Percentiles rank a stretch among this genome's conserved stretches.
phyloP scores from a whole-genome alignment of 352 stramenopile species.

The Albugo laibachii region DNA sequence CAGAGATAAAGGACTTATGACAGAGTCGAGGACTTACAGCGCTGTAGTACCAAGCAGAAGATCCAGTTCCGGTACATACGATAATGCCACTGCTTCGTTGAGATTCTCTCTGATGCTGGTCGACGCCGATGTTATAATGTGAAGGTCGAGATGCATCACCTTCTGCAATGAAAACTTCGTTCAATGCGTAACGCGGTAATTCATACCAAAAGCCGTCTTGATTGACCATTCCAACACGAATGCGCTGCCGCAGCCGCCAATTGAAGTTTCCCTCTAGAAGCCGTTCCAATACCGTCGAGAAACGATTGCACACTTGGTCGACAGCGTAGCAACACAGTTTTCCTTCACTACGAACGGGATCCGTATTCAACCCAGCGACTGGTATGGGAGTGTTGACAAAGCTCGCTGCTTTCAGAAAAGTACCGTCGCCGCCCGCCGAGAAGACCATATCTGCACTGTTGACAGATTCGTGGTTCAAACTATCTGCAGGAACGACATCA shows the following conservation, averaged over 20 bases:
- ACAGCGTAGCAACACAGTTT: constrained; percentile 78
- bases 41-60: constrained; percentile 73
- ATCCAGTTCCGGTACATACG: constrained; percentile 74
- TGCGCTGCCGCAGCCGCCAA: constrained; percentile 62
- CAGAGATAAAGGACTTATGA: not conserved
- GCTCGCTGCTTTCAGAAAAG: constrained; percentile 72
- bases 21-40: constrained; percentile 25
- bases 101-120: constrained; percentile 75
- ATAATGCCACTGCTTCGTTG: constrained; percentile 78
- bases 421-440: constrained; percentile 66
- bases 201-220: constrained; percentile 79
- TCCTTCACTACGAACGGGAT: constrained; percentile 64
- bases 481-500: constrained; percentile 50
- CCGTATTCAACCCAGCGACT: constrained; percentile 70
- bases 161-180: constrained; percentile 81
- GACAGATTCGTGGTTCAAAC: constrained; percentile 59
- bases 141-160: constrained; percentile 65
- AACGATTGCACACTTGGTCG: constrained; percentile 54
- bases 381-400: constrained; percentile 75
- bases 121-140: constrained; percentile 77
- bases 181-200: constrained; percentile 63
- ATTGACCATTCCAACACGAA: constrained; percentile 77
- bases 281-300: constrained; percentile 41
- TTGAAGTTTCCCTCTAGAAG: constrained; percentile 54
- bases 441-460: constrained; percentile 74